Evolutionary conservation across 805 yeast genomes (phyloP), one percentile per base, ranked within the genome.

Genomic region (Kuraishia hungarica): DNA sequence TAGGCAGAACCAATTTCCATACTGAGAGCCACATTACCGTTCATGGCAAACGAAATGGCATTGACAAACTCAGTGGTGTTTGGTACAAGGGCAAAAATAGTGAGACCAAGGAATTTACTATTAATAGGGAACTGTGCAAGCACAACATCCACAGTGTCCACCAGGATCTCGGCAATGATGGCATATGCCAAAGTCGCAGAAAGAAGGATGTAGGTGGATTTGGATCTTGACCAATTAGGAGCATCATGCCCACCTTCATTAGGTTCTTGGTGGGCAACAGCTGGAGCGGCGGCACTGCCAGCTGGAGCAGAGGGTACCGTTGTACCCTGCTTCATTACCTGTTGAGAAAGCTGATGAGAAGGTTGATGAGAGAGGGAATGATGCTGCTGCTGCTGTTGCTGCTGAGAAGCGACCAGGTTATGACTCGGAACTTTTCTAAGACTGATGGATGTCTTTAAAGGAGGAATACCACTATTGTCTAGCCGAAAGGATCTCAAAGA

Each of bases 1-100:
- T 94, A 94, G 0, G 99, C 99, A 59, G 96, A 85, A 57, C 99
- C 99, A 69, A 94, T 94, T 67, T 94, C 99, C 96, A 94, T 89
- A 2, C 97, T 89, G 51, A 94, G 74, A 0, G 99, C 97, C 54
- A 94, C 97, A 61, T 94, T 94, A 1, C 99, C 99, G 62, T 93
- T 84, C 61, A 90, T 83, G 0, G 99, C 99, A 74, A 94, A 94
- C 24, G 97, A 91, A 56, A 94, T 92, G 63, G 98, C 99, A 70
- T 94, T 94, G 56, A 94, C 79, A 64, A 94, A 94, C 71, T 94
- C 99, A 0, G 99, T 94, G 6, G 98, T 90, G 65, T 92, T 94
- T 13, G 99, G 99, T 26, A 94, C 97, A 50, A 94, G 74, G 0
- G 99, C 98, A 73, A 94, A 94, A 1, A 94, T 87, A 0, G 98